phyloP scores from a whole-genome alignment of 345 rosid genomes.

The Salix suchowensis region DNA sequence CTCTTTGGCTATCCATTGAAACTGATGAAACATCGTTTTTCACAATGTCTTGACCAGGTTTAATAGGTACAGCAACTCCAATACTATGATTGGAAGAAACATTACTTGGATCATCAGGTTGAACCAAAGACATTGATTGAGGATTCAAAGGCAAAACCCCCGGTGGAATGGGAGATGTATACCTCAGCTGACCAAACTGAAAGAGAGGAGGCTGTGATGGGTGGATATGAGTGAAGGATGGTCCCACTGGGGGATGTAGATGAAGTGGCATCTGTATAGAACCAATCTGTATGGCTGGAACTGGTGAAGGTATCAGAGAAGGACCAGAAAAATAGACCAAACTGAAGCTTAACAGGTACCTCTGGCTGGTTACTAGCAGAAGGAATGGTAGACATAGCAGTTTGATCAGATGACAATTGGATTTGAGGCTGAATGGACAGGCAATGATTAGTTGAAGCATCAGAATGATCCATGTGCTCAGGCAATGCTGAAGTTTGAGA shows the following conservation, averaged over 20 bases:
- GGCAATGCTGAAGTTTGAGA: constrained; percentile 34
- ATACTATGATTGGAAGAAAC: constrained; percentile 49
- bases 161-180: constrained; percentile 73
- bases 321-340: constrained; percentile 94
- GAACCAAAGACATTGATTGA: constrained; percentile 51
- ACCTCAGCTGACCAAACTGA: constrained; percentile 87
- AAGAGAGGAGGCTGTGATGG: constrained; percentile 69
- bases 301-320: constrained; percentile 81
- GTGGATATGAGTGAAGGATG: constrained; percentile 59
- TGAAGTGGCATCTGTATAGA: constrained; percentile 99
- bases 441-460: constrained; percentile 33
- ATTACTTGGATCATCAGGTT: constrained; percentile 40
- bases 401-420: constrained; percentile 44
- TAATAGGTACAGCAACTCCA: constrained; percentile 40
- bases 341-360: constrained; percentile 74
- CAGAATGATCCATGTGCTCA: constrained; percentile 34
- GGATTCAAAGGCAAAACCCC: constrained; percentile 66
- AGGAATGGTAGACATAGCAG: constrained; percentile 33
- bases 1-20: constrained; percentile 39
- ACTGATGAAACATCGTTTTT: constrained; percentile 32
- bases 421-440: constrained; percentile 29
- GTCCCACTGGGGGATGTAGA: constrained; percentile 66
- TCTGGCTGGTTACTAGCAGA: constrained; percentile 50
- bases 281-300: constrained; percentile 98
- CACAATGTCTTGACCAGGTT: constrained; percentile 39